phyloP scores from a whole-genome alignment of 1,284 basidiomycete genomes.

The Gymnopus androsaceus region DNA sequence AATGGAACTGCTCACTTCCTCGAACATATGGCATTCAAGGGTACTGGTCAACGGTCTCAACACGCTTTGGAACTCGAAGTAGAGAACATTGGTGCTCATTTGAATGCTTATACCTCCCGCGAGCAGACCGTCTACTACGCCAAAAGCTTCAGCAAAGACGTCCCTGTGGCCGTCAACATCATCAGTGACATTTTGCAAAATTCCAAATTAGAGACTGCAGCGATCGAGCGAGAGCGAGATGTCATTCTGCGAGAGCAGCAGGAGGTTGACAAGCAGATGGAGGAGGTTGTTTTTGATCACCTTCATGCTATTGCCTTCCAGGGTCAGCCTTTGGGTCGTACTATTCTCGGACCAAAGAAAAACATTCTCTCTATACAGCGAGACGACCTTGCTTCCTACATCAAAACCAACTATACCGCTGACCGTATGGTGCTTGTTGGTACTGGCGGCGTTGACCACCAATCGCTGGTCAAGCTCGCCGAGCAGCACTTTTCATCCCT shows the following conservation, averaged over 20 bases:
- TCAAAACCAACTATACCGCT: conserved; percentile 97
- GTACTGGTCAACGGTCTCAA: conserved; percentile 89
- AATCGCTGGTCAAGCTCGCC: conserved; percentile 91
- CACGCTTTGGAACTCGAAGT: conserved; percentile 95
- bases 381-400: conserved; percentile 89
- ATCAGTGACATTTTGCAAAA: conserved; percentile 98
- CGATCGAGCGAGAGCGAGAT: conserved; percentile 95
- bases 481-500: conserved; percentile 92
- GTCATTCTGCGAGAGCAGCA: conserved; percentile 98
- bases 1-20: conserved; percentile 99
- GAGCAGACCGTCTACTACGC: conserved; percentile 99
- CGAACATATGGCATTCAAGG: conserved; percentile 97
- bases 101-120: conserved; percentile 98
- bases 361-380: conserved; percentile 97
- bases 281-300: conserved; percentile 99
- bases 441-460: conserved; percentile 93
- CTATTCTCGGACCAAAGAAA: conserved; percentile 95
- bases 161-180: conserved; percentile 91
- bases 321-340: conserved; percentile 92
- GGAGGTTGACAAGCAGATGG: conserved; percentile 98
- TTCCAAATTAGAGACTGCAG: conserved; percentile 87
- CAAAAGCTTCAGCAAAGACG: conserved; percentile 97
- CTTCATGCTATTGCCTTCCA: conserved; percentile 97
- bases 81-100: conserved; percentile 96
- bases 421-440: conserved; percentile 99